phyloP scores from a whole-genome alignment of 345 rosid species.

The Cardiospermum halicacabum region DNA sequence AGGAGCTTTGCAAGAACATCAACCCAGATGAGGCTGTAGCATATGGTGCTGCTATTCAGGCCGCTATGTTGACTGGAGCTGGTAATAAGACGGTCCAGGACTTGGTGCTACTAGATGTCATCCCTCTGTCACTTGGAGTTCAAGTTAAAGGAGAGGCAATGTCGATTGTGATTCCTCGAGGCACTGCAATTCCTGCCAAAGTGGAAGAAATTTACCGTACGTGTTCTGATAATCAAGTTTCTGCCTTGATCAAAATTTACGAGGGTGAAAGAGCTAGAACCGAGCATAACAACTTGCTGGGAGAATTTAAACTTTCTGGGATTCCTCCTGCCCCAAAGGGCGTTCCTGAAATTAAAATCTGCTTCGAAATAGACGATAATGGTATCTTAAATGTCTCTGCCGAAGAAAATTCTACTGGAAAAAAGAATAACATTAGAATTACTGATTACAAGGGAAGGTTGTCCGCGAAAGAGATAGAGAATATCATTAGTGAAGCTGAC shows the following conservation, averaged over 20 bases:
- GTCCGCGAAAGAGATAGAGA: too few species aligned
- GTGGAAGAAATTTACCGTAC: neutral
- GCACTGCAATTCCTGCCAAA: neutral
- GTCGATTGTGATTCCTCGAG: neutral
- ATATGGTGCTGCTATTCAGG: too few species aligned
- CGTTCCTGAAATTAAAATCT: neutral
- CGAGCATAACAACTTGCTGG: neutral
- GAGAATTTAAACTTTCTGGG: neutral
- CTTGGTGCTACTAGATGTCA: neutral
- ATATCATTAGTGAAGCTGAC: too few species aligned
- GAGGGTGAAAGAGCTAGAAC: neutral
- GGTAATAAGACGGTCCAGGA: too few species aligned
- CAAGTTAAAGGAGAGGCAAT: neutral
- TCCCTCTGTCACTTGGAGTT: neutral
- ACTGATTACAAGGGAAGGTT: too few species aligned
- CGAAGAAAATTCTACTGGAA: too few species aligned
- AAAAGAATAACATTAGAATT: too few species aligned
- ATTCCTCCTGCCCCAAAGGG: neutral
- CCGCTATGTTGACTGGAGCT: too few species aligned
- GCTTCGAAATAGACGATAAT: neutral
- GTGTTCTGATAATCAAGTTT: neutral
- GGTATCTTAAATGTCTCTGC: too few species aligned
- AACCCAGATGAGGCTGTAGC: too few species aligned
- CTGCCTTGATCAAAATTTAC: neutral
- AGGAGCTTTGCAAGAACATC: too few species aligned